A percentile compares a stretch with the other conserved stretches of the same genome.
Conservation (phyloP, 1,139 yeast species). For the Insectozyma bohioensis region DNA sequence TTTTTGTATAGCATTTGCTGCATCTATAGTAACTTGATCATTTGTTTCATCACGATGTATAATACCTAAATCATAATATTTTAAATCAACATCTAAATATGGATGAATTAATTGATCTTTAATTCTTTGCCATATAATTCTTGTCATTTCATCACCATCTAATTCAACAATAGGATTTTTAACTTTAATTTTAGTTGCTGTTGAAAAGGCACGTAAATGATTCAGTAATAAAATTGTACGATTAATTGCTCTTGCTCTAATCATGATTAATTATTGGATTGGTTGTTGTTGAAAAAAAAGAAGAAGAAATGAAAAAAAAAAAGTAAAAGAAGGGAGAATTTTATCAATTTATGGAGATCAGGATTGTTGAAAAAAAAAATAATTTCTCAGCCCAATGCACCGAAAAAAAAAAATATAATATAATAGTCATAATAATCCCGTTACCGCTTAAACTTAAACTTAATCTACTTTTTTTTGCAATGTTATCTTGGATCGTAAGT, state of each 20-base stretch:
- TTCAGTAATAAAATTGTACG: constrained; percentile 14
- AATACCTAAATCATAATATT: constrained; percentile 74
- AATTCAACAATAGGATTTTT: constrained; percentile 74
- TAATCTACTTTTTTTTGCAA: too few relatives aligned
- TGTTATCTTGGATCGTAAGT: too few relatives aligned
- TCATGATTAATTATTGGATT: constrained; percentile 14
- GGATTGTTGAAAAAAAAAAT: too few relatives aligned
- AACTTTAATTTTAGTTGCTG: constrained; percentile 57
- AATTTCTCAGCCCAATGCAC: too few relatives aligned
- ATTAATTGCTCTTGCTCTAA: constrained; percentile 16
- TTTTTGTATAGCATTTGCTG: constrained; percentile 72
- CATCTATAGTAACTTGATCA: constrained; percentile 71
- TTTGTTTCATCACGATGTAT: constrained; percentile 69
- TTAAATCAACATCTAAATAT: constrained; percentile 67
- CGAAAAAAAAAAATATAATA: too few relatives aligned
- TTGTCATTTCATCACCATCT: constrained; percentile 87
- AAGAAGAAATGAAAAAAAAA: constrained; percentile 1
- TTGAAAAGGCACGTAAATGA: constrained; percentile 23
- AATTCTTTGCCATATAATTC: constrained; percentile 79
- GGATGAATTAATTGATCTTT: constrained; percentile 70
- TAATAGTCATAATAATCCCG: too few relatives aligned
- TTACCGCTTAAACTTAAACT: too few relatives aligned
- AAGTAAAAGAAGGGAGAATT: constrained; percentile 1
- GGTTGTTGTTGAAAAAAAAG: constrained; percentile 1
- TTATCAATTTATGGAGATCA: too few relatives aligned